Conservation (phyloP, 441 rosid genomes). For the Populus tomentosa region DNA sequence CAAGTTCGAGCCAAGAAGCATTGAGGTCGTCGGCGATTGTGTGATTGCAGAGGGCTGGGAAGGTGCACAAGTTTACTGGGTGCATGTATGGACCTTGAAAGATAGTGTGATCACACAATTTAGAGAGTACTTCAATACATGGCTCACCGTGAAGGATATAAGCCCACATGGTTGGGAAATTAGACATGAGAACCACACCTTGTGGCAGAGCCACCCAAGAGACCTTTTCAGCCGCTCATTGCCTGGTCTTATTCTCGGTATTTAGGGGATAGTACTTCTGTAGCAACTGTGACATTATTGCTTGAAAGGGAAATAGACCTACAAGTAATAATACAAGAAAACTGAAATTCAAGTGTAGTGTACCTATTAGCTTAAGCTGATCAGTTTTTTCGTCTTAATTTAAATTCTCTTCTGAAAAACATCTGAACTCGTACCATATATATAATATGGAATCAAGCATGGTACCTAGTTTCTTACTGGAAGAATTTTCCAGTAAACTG, state of each 20-base stretch:
- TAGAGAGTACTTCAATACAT: constrained; percentile 81
- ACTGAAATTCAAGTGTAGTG: not conserved
- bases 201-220: constrained; percentile 76
- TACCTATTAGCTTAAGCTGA: not conserved
- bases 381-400: not conserved
- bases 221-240: constrained; percentile 55
- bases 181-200: constrained; percentile 23
- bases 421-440: not conserved
- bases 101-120: constrained; percentile 56
- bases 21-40: constrained; percentile 50
- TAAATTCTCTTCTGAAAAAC: not conserved
- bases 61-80: constrained; percentile 75
- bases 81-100: constrained; percentile 69
- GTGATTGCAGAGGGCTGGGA: constrained; percentile 88
- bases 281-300: not conserved
- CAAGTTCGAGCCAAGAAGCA: constrained; percentile 55
- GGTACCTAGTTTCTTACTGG: not conserved
- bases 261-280: constrained; percentile 21
- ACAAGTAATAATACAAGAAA: not conserved
- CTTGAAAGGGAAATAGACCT: not conserved
- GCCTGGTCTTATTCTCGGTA: constrained; percentile 65
- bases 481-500: not conserved
- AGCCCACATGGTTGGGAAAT: constrained; percentile 37
- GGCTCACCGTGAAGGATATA: constrained; percentile 61
- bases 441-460: not conserved